phyloP scores from a whole-genome alignment of 73 alveolate genomes.

The Tetrahymena borealis region DNA sequence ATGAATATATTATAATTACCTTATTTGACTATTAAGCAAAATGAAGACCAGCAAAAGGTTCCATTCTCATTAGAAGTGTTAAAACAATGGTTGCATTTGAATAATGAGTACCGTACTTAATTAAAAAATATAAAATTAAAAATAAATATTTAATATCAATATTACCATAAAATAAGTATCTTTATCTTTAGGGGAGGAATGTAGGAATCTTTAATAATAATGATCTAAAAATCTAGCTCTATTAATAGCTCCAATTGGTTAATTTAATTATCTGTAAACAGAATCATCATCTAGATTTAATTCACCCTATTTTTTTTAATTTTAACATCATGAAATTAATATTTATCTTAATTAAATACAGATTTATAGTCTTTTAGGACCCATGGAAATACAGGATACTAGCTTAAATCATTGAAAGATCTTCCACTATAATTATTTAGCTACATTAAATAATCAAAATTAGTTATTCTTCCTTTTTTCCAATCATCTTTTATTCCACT shows the following conservation, averaged over 20 bases:
- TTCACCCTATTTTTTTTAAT: conserved; percentile 1
- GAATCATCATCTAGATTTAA: conserved; percentile 56
- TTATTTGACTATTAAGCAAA: conserved; percentile 63
- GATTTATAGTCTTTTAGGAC: conserved; percentile 67
- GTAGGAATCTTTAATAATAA: conserved; percentile 24
- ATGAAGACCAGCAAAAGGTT: conserved; percentile 74
- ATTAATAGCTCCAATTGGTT: conserved; percentile 84
- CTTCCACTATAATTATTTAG: conserved; percentile 66
- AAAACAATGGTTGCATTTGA: conserved; percentile 64
- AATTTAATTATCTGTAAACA: conserved; percentile 61
- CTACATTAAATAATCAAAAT: conserved; percentile 61
- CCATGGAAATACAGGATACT: conserved; percentile 99
- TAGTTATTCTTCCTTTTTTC: conserved; percentile 67
- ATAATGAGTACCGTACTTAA: conserved; percentile 94
- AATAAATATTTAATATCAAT: background rate
- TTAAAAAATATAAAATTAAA: background rate
- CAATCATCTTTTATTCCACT: conserved; percentile 73
- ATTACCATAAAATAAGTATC: conserved; percentile 21
- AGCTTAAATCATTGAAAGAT: conserved; percentile 61
- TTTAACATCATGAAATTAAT: background rate
- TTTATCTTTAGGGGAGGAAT: conserved; percentile 22
- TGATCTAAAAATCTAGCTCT: conserved; percentile 23
- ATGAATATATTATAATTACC: background rate
- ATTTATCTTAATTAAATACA: background rate
- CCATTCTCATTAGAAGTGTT: conserved; percentile 72